Evolutionary conservation across 176 grass and related monocot species (phyloP), one percentile per base, ranked within the genome.

Genomic region (Otatea glauca): DNA sequence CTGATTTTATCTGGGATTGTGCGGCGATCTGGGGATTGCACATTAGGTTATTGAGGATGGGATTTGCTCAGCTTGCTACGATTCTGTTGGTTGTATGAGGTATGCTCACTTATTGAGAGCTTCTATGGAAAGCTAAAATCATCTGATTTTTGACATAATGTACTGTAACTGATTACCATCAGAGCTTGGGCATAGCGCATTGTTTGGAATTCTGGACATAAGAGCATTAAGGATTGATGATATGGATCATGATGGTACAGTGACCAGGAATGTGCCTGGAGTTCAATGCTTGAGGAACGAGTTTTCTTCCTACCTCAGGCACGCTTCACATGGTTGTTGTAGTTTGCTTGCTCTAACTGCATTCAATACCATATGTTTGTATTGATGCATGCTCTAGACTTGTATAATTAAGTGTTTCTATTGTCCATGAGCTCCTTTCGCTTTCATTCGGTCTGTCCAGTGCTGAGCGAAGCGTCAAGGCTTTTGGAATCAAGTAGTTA

Each of bases 191-290:
- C 89, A 79, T 90, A 87, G 84, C 84, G 60, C 66, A 69, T 80
- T 90, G 18, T 90, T 84, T 90, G 89, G 89, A 87, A 83, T 74
- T 87, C 80, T 84, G 89, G 89, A 90, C 89, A 84, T 90, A 87
- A 76, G 80, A 90, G 80, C 80, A 32, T 83, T 90, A 90, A 87
- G 80, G 89, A 90, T 45, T 89, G 88, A 75, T 29, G 29, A 29
- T 29, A 29, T 29, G 29, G 29, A 29, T 29, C 29, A 29, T 29
- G 29, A 29, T 29, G 89, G 69, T 87, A 79, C 89, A 84, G 12
- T 87, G 68, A 50, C 68, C 87, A 83, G 88, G 83, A 79, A 78
- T 72, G 23, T 86, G 70, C 83, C 79, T 78, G 68, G 74, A 82
- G 74, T 83, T 58, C 83, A 89, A 68, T 89, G 84, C 78, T 79